Base-by-base conservation (phyloP, 768 basidiomycete species). In the Russula compacta region DNA sequence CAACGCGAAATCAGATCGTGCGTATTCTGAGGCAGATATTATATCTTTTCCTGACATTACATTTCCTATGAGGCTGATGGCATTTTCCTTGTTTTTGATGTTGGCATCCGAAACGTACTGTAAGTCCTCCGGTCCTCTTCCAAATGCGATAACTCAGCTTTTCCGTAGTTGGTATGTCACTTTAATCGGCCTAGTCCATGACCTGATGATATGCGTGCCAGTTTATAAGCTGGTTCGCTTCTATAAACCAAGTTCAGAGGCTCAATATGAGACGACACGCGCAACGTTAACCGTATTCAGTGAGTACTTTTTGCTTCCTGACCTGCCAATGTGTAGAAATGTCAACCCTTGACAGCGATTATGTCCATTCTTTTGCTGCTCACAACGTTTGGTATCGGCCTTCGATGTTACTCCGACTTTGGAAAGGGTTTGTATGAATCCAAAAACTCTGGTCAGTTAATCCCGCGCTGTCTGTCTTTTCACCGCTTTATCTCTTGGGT, bases 211-310 rank as follows among this genome's bases (percentile, higher is more conserved):
- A 53, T 14, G 4, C 33, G 17, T 17, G 15, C 21, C 59, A 91
- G 87, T 92, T 53, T 93, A 86, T 72, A 93, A 93, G 69, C 79
- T 93, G n/a, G 82, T 85, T 61, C 84, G 91, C 21, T 89, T 92
- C 75, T 93, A 88, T 69, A 74, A 82, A 29, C 87, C 89, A 4
- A 63, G 68, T 4, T 83, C 86, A 7, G 65, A 71, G 49, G 65
- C 43, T 0, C 75, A 79, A 64, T 93, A 93, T 67, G 67, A 71
- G 24, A 83, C 87, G n/a, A 92, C 90, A 19, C 79, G 90, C 55
- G 85, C 83, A 54, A 89, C 91, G 8, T 75, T 93, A 12, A 90
- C 89, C 4, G 78, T 83, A 35, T 93, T 92, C 77, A 89, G 91
- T 93, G 68, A 52, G 82, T 76, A 15, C 38, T 5, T n/a, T 21